Conservation (phyloP, 1,284 basidiomycete genomes). For the Sporisorium iseilematis-ciliati region DNA sequence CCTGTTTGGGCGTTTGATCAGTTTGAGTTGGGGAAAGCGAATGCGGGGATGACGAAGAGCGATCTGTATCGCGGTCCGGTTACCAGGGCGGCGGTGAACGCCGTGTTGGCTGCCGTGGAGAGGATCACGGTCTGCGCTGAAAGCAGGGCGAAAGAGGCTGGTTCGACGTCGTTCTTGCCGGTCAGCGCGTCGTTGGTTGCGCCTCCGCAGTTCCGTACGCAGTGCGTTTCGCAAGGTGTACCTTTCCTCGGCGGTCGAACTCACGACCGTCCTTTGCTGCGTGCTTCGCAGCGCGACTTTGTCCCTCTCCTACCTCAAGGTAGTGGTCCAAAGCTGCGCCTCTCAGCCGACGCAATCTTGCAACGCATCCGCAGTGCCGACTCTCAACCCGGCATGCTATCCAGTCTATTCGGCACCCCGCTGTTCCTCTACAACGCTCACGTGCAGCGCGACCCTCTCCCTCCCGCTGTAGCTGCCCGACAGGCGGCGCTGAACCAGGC, state of each 20-base stretch:
- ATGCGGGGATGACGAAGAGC: conserved; percentile 70
- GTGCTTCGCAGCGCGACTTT: conserved; percentile 68
- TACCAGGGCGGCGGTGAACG: conserved; percentile 69
- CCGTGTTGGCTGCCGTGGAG: conserved; percentile 70
- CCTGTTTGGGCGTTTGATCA: conserved; percentile 73
- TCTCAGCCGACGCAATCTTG: conserved; percentile 70
- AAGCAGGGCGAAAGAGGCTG: not conserved
- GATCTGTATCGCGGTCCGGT: conserved; percentile 71
- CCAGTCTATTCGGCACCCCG: conserved; percentile 65
- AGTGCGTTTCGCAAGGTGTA: conserved; percentile 64
- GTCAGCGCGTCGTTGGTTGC: conserved; percentile 24
- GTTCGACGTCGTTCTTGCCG: conserved; percentile 2
- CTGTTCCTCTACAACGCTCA: conserved; percentile 71
- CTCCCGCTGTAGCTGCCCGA: conserved; percentile 22
- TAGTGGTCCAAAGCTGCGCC: conserved; percentile 15
- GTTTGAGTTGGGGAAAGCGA: conserved; percentile 65
- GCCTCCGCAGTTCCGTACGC: conserved; percentile 33
- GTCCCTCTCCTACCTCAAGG: conserved; percentile 15
- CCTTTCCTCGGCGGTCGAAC: conserved; percentile 70
- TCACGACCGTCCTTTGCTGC: conserved; percentile 70
- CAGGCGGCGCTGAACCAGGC: conserved; percentile 38
- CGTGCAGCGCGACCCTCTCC: conserved; percentile 64
- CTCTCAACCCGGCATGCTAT: conserved; percentile 72
- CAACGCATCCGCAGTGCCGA: conserved; percentile 71
- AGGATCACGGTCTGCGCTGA: conserved; percentile 53